These are phyloP conservation scores for Aspergillus haitiensis DNA, from an alignment of 495 filamentous ascomycete genomes.

Conservation along the genomic window DNA sequence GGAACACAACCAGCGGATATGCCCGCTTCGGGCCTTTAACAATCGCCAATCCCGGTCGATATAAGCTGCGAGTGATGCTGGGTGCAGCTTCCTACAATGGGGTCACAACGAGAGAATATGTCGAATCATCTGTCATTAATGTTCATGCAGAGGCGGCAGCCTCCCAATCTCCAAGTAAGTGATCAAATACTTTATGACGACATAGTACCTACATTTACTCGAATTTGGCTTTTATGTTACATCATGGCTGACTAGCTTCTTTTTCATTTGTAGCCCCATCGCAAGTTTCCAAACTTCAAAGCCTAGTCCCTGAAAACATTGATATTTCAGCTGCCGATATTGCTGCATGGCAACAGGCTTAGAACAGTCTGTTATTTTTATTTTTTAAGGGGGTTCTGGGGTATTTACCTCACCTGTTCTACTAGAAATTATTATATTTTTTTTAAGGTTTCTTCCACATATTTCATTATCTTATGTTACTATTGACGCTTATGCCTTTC, in stretches of 20 bases:
- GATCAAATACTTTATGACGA: not conserved
- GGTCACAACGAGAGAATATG: slow-evolving; percentile 35
- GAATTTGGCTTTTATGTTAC: not conserved
- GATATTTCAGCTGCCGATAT: slow-evolving; percentile 41
- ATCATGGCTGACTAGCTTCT: slow-evolving; percentile 4
- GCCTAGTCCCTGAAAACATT: slow-evolving; percentile 38
- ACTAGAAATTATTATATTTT: not conserved
- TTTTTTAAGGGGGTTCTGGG: not conserved
- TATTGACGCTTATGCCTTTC: not conserved
- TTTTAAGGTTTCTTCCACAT: not conserved
- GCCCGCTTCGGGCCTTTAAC: slow-evolving; percentile 36
- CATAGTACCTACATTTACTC: not conserved
- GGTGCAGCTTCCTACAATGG: slow-evolving; percentile 34
- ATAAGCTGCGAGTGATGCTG: slow-evolving; percentile 40
- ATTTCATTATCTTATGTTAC: not conserved
- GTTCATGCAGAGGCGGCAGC: slow-evolving; percentile 33
- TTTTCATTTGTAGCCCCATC: slow-evolving; percentile 25
- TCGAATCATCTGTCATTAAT: slow-evolving; percentile 38
- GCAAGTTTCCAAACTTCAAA: slow-evolving; percentile 33
- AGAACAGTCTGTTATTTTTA: not conserved
- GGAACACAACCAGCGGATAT: slow-evolving; percentile 40
- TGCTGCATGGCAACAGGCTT: slow-evolving; percentile 37
- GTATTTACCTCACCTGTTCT: not conserved
- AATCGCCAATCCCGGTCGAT: slow-evolving; percentile 37
- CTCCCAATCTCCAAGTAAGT: slow-evolving; percentile 40